Conservation (phyloP, 176 grass and related monocot genomes). For the Carex scoparia region DNA sequence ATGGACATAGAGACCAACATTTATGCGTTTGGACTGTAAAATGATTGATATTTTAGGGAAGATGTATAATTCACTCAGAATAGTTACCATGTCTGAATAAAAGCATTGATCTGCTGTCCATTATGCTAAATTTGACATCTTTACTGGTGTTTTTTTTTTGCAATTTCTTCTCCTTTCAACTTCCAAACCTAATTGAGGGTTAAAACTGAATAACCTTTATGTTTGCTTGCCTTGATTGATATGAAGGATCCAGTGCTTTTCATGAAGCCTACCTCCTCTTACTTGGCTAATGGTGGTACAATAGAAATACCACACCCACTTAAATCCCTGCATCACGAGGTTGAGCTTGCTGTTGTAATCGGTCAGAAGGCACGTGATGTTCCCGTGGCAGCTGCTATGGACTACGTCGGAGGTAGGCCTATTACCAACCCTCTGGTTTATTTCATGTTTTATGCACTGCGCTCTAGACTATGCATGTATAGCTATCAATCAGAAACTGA, state of each 20-base stretch:
- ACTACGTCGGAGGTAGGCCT: conserved; percentile 72
- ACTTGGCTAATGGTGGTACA: conserved; percentile 62
- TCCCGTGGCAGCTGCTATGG: conserved; percentile 63
- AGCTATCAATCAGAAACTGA: neutral
- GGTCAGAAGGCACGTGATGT: conserved; percentile 62
- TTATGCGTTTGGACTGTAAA: neutral
- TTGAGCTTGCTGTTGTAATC: conserved; percentile 92
- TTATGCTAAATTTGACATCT: neutral
- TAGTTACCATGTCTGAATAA: neutral
- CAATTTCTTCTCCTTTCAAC: neutral
- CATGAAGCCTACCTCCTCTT: conserved; percentile 92
- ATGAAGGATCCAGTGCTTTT: conserved; percentile 86
- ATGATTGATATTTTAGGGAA: neutral
- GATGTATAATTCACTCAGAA: neutral
- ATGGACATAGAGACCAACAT: neutral
- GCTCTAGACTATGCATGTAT: neutral
- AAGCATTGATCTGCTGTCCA: neutral
- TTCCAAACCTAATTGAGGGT: neutral
- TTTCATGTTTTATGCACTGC: neutral
- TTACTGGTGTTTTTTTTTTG: neutral
- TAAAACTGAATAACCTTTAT: neutral
- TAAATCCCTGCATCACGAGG: conserved; percentile 84
- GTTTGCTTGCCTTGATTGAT: neutral
- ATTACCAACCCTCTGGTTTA: neutral
- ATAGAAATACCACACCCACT: conserved; percentile 78